These are phyloP conservation scores for Penicillium digitatum DNA, from an alignment of 2,329 filamentous ascomycete species.

Conservation along the genomic window DNA sequence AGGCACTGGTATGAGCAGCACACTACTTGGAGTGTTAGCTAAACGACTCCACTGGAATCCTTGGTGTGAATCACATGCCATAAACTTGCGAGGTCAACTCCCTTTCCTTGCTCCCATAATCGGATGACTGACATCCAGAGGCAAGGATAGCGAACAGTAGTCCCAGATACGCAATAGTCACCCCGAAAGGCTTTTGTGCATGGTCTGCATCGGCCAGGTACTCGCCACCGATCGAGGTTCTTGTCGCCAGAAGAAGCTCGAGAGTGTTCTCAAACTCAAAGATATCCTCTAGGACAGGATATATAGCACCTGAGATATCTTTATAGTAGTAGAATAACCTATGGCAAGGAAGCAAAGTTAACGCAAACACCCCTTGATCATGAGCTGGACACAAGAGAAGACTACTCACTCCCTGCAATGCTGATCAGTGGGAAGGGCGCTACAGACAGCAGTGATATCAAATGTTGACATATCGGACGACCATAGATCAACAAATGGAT, in stretches of 20 bases:
- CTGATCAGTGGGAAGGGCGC: constrained; percentile 55
- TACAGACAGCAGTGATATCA: constrained; percentile 56
- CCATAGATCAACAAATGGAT: constrained; percentile 63
- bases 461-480: constrained; percentile 57
- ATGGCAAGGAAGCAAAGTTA: constrained; percentile 5
- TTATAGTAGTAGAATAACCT: constrained; percentile 56
- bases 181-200: constrained; percentile 55
- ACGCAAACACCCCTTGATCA: neutral
- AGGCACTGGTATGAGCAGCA: constrained; percentile 64
- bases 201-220: constrained; percentile 46
- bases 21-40: constrained; percentile 41
- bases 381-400: neutral
- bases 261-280: constrained; percentile 54
- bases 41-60: neutral
- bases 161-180: constrained; percentile 56
- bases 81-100: constrained; percentile 63
- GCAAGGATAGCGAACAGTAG: constrained; percentile 60
- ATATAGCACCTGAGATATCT: constrained; percentile 57
- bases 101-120: constrained; percentile 55
- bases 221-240: constrained; percentile 43
- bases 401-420: constrained; percentile 51
- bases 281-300: constrained; percentile 58
- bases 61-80: constrained; percentile 37
- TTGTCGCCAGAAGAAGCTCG: constrained; percentile 51
- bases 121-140: constrained; percentile 59